Percentiles rank a stretch among this genome's conserved stretches.
phyloP scores from a whole-genome alignment of 2,329 filamentous ascomycete genomes.

The Ophiostoma fasciatum region DNA sequence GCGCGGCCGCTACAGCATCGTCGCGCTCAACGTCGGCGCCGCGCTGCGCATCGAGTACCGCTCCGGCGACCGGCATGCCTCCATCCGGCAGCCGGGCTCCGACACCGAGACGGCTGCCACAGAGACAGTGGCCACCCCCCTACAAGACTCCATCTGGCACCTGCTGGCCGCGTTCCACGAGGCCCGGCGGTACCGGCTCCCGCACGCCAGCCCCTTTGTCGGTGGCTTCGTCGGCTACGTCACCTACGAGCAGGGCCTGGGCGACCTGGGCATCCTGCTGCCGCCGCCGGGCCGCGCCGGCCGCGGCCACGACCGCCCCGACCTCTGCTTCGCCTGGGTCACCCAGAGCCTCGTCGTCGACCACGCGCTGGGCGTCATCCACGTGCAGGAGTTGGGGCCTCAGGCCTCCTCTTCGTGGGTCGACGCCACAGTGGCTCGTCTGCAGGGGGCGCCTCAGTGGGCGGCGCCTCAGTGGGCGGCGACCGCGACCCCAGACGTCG shows the following conservation, averaged over 20 bases:
- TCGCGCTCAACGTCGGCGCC: conserved; percentile 48
- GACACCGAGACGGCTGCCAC: too few relatives aligned
- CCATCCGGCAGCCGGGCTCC: conserved; percentile 12
- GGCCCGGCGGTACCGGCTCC: conserved; percentile 3
- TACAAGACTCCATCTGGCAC: conserved; percentile 39
- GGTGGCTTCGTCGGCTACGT: conserved; percentile 76
- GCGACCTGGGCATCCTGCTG: conserved; percentile 35
- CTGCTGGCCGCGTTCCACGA: conserved; percentile 32
- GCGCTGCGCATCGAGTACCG: conserved; percentile 44
- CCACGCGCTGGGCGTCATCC: conserved; percentile 44
- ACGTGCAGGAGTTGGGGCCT: conserved; percentile 43
- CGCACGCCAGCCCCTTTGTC: conserved; percentile 43
- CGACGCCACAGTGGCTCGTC: background rate
- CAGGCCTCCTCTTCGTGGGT: background rate
- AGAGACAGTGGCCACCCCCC: too few relatives aligned
- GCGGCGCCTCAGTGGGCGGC: too few relatives aligned
- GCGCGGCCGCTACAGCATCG: conserved; percentile 55
- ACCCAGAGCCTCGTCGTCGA: conserved; percentile 67
- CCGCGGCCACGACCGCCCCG: conserved; percentile 36
- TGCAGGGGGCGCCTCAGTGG: background rate
- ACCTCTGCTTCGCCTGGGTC: conserved; percentile 63
- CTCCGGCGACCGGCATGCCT: conserved; percentile 29
- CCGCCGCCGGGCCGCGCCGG: conserved; percentile 11
- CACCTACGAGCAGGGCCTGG: conserved; percentile 69
- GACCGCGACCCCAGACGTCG: conserved; percentile 1